A percentile compares a stretch with the other conserved stretches of the same genome.
Conservation (phyloP, 805 yeast genomes). For the Wickerhamiella shivajii region DNA sequence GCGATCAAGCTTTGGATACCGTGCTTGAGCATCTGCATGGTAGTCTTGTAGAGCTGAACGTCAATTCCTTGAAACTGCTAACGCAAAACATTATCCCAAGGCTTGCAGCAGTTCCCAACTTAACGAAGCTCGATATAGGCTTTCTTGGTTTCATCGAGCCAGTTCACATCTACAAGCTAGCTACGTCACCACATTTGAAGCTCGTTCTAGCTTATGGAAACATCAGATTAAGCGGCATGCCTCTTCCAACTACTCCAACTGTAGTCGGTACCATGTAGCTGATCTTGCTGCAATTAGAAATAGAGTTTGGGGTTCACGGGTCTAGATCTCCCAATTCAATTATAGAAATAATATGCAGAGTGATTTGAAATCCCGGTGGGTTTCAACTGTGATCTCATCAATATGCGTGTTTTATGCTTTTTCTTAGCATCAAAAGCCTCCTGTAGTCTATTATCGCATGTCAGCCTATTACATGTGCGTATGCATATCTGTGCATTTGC, state of each 20-base stretch:
- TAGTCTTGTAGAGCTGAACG: slow-evolving; percentile 51
- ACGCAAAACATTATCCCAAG: slow-evolving; percentile 27
- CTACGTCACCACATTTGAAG: slow-evolving; percentile 42
- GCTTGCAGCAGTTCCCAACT: slow-evolving; percentile 34
- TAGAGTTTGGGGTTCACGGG: too few species aligned
- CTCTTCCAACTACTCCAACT: slow-evolving; percentile 18
- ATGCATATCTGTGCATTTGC: too few species aligned
- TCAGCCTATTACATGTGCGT: too few species aligned
- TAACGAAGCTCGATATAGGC: slow-evolving; percentile 61
- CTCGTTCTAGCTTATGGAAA: slow-evolving; percentile 67
- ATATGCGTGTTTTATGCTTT: too few species aligned
- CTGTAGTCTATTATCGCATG: too few species aligned
- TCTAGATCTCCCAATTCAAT: too few species aligned
- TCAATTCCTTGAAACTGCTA: slow-evolving; percentile 58
- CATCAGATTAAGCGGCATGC: slow-evolving; percentile 21
- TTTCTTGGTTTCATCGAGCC: slow-evolving; percentile 70
- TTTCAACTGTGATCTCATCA: too few species aligned
- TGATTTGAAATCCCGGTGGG: too few species aligned
- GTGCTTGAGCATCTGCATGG: slow-evolving; percentile 46
- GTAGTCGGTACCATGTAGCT: slow-evolving; percentile 19
- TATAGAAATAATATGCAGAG: too few species aligned
- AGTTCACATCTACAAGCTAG: slow-evolving; percentile 40
- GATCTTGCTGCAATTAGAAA: neutral
- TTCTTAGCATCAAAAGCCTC: too few species aligned
- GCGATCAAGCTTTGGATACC: slow-evolving; percentile 47